phyloP scores from a whole-genome alignment of 1,139 yeast species.

The Yarrowia galli region DNA sequence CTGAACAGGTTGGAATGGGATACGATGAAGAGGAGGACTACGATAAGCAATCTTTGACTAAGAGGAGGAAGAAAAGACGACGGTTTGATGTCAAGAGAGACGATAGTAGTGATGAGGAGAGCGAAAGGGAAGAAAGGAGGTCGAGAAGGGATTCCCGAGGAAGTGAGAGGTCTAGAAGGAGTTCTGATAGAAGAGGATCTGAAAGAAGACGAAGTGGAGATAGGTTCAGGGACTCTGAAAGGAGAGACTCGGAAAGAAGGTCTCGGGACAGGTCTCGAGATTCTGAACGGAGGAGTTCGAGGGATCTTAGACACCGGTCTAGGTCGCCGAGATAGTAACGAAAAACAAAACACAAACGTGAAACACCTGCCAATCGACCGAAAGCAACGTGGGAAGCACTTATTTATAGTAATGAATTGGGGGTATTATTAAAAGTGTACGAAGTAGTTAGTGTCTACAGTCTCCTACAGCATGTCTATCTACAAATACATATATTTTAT shows the following conservation, averaged over 20 bases:
- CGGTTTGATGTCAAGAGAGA: not conserved
- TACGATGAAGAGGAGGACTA: conserved; percentile 34
- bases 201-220: no score
- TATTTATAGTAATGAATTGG: not conserved
- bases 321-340: no score
- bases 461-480: no score
- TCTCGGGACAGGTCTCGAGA: no score
- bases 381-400: no score
- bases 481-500: no score
- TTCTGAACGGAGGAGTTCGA: not conserved
- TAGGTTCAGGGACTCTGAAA: not conserved
- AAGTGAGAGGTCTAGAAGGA: not conserved
- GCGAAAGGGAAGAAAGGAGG: not conserved
- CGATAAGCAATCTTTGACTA: conserved; percentile 7
- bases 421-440: not conserved
- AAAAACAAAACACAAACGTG: no score
- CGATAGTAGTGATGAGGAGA: not conserved
- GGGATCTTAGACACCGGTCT: no score
- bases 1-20: conserved; percentile 19
- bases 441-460: no score
- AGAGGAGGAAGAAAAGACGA: not conserved
- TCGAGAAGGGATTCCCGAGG: not conserved
- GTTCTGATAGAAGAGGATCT: not conserved
- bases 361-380: no score
- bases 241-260: not conserved